Conservation (phyloP, 1,284 basidiomycete genomes). For the Sanguinoderma infundibulare region DNA sequence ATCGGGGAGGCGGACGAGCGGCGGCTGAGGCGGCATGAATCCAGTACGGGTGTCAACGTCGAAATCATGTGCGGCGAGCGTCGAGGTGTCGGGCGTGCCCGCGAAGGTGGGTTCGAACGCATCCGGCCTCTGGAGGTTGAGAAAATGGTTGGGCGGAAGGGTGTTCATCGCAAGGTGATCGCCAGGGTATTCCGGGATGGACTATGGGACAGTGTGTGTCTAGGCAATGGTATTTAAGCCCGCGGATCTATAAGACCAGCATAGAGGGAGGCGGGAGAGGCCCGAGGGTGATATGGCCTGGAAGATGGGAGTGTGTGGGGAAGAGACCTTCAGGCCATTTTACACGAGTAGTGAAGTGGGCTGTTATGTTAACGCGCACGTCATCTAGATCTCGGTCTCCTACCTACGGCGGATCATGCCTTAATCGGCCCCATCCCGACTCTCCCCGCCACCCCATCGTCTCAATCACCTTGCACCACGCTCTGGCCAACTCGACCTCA, state of each 20-base stretch:
- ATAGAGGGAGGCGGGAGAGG: background rate
- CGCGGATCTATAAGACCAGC: slow-evolving; percentile 16
- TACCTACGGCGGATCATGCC: slow-evolving; percentile 3
- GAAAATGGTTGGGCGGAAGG: slow-evolving; percentile 63
- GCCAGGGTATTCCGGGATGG: too few species aligned
- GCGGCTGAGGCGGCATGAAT: slow-evolving; percentile 87
- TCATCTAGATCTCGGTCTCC: slow-evolving; percentile 15
- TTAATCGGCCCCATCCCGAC: slow-evolving; percentile 8
- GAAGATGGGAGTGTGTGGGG: too few species aligned
- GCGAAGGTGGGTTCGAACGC: slow-evolving; percentile 39
- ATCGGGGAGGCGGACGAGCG: slow-evolving; percentile 63
- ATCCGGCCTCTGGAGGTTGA: slow-evolving; percentile 65
- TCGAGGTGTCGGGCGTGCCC: slow-evolving; percentile 76
- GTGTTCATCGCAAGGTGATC: slow-evolving; percentile 24
- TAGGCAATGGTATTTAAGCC: background rate
- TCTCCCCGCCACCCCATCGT: background rate
- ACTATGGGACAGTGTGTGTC: background rate
- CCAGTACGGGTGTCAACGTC: slow-evolving; percentile 92
- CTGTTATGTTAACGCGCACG: slow-evolving; percentile 14
- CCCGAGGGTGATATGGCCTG: slow-evolving; percentile 2
- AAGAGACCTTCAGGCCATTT: too few species aligned
- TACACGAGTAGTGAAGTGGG: background rate
- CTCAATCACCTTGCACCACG: too few species aligned
- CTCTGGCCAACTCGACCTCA: too few species aligned
- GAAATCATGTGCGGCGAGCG: slow-evolving; percentile 92